These are phyloP conservation scores for Didymella exigua DNA, from an alignment of 2,329 filamentous ascomycete species.

Conservation along the genomic window DNA sequence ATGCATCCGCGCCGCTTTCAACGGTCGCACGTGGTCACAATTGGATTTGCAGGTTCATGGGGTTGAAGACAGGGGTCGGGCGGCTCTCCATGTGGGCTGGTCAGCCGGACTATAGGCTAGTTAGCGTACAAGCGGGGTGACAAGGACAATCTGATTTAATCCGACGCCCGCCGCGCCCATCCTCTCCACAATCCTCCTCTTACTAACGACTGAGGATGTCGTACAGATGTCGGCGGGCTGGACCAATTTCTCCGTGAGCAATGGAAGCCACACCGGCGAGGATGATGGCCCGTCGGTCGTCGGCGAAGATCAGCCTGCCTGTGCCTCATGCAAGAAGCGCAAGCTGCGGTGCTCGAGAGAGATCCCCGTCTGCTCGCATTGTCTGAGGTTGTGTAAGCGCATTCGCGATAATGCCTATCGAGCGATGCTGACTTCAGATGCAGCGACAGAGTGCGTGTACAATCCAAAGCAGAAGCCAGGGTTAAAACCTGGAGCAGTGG, in stretches of 20 bases:
- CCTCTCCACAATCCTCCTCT: conserved; percentile 28
- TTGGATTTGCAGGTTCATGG: not conserved
- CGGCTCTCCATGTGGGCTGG: conserved; percentile 13
- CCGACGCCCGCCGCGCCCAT: conserved; percentile 31
- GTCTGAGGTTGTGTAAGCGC: conserved; percentile 39
- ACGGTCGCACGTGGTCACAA: conserved; percentile 4
- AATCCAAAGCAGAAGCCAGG: conserved; percentile 44
- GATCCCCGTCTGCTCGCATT: conserved; percentile 41
- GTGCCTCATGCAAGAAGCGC: conserved; percentile 41
- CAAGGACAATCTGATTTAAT: conserved; percentile 28
- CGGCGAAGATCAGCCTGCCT: conserved; percentile 40
- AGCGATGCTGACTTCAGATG: conserved; percentile 16
- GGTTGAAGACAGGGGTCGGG: conserved; percentile 11
- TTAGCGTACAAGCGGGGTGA: conserved; percentile 33
- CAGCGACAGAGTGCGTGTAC: conserved; percentile 40
- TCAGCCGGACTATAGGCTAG: conserved; percentile 29
- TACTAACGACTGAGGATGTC: conserved; percentile 26
- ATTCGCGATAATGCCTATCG: not conserved
- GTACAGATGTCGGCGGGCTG: conserved; percentile 41
- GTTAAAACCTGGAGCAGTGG: conserved; percentile 41
- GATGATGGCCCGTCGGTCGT: conserved; percentile 33
- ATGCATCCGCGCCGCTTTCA: conserved; percentile 14
- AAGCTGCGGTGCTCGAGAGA: conserved; percentile 43
- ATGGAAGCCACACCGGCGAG: conserved; percentile 31
- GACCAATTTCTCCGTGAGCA: conserved; percentile 41